Percentiles rank a stretch among this genome's conserved stretches.
These are phyloP conservation scores for Penicillium sp. DNA, from an alignment of 2,329 filamentous ascomycete species.

Conservation along the genomic window DNA sequence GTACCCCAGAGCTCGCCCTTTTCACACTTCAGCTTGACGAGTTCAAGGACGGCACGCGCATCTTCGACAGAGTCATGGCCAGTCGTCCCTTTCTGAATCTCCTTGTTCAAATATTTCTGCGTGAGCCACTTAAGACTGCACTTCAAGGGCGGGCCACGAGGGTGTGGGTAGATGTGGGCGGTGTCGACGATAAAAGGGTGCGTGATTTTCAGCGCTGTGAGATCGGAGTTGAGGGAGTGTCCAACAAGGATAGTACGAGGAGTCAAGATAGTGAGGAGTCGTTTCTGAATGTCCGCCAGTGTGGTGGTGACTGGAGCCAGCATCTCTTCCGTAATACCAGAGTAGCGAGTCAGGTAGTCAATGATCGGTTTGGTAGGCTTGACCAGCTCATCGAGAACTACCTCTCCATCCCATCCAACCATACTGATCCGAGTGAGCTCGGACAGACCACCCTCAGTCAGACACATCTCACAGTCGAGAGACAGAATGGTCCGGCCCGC, in stretches of 20 bases:
- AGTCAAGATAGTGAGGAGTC: slow-evolving; percentile 70
- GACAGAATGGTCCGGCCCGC: slow-evolving; percentile 78
- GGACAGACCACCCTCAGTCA: slow-evolving; percentile 76
- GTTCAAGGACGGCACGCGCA: slow-evolving; percentile 84
- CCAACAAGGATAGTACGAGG: slow-evolving; percentile 52
- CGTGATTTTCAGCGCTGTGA: slow-evolving; percentile 80
- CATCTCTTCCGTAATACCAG: slow-evolving; percentile 87
- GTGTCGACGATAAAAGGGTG: slow-evolving; percentile 96
- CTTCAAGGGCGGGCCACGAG: slow-evolving; percentile 84
- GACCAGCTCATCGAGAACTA: slow-evolving; percentile 86
- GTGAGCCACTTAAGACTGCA: slow-evolving; percentile 87
- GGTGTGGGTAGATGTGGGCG: slow-evolving; percentile 84
- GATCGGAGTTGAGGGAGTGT: slow-evolving; percentile 55
- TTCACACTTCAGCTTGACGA: slow-evolving; percentile 94
- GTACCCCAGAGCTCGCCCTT: slow-evolving; percentile 86
- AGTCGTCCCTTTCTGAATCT: slow-evolving; percentile 79
- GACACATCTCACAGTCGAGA: slow-evolving; percentile 97
- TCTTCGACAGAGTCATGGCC: slow-evolving; percentile 96
- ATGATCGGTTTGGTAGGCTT: slow-evolving; percentile 86
- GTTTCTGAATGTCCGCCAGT: slow-evolving; percentile 77
- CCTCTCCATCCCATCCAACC: slow-evolving; percentile 79
- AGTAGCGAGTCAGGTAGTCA: slow-evolving; percentile 89
- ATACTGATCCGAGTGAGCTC: slow-evolving; percentile 89
- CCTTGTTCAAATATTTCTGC: slow-evolving; percentile 80
- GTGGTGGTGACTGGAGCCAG: slow-evolving; percentile 82